Conservation (phyloP, 2,329 filamentous ascomycete genomes). For the Allantophomopsis lycopodina region DNA sequence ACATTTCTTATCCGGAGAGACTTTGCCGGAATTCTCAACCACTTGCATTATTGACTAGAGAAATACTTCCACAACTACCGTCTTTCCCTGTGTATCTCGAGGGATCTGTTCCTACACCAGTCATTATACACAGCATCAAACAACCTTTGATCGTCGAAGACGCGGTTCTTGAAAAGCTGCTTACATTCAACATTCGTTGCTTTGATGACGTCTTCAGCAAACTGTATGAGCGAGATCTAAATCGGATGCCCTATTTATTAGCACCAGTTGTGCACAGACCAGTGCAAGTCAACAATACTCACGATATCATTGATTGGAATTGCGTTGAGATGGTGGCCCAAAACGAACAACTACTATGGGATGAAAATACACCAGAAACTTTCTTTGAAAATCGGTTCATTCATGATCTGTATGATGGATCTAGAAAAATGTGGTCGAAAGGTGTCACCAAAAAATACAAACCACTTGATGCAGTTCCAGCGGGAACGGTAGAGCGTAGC, state of each 20-base stretch:
- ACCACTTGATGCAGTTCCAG: conserved; percentile 51
- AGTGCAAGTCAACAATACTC: conserved; percentile 1
- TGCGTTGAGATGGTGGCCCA: conserved; percentile 28
- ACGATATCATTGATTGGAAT: conserved; percentile 45
- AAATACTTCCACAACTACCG: conserved; percentile 48
- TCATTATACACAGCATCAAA: conserved; percentile 28
- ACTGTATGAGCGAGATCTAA: conserved; percentile 47
- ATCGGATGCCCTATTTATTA: conserved; percentile 71
- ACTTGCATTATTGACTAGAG: conserved; percentile 58
- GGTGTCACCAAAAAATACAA: conserved; percentile 41
- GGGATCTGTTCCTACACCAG: conserved; percentile 32
- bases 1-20: conserved; percentile 38
- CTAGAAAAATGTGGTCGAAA: conserved; percentile 43
- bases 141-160: conserved; percentile 27
- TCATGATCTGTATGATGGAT: conserved; percentile 45
- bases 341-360: conserved; percentile 19
- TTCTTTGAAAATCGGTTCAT: conserved; percentile 40
- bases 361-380: conserved; percentile 26
- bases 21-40: conserved; percentile 46
- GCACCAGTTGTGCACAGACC: conserved; percentile 35
- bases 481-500: conserved; percentile 33
- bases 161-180: conserved; percentile 38
- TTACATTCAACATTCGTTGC: conserved; percentile 58
- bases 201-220: conserved; percentile 89
- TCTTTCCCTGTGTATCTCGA: conserved; percentile 53